A percentile compares a stretch with the other conserved stretches of the same genome.
Evolutionary conservation across 192 early-diverging fungal genomes (phyloP).

Genomic region (Coemansia javaensis): DNA sequence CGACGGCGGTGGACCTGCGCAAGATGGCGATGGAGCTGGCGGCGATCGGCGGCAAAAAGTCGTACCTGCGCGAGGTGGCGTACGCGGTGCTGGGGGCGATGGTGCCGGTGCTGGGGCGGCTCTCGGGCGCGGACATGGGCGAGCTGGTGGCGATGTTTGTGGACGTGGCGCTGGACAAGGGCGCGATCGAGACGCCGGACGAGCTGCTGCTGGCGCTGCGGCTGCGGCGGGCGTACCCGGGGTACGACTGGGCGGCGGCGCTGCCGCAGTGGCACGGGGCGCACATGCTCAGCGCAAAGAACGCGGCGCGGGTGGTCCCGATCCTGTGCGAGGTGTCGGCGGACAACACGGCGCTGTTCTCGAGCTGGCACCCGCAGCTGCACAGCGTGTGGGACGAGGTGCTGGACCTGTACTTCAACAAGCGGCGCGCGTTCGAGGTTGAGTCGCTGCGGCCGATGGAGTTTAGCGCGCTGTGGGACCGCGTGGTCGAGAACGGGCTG

Average conservation of each 20-base stretch:
- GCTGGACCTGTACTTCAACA: slow-evolving; percentile 55
- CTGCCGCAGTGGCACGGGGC: slow-evolving; percentile 42
- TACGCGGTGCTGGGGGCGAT: slow-evolving; percentile 61
- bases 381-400: slow-evolving; percentile 79
- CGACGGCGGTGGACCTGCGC: slow-evolving; percentile 66
- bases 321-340: slow-evolving; percentile 44
- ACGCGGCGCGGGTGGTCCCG: slow-evolving; percentile 16
- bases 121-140: slow-evolving; percentile 9
- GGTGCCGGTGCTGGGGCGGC: slow-evolving; percentile 30
- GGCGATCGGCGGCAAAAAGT: slow-evolving; percentile 66
- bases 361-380: slow-evolving; percentile 70
- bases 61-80: slow-evolving; percentile 74
- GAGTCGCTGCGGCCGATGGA: slow-evolving; percentile 38
- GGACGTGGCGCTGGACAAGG: slow-evolving; percentile 39
- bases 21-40: slow-evolving; percentile 65
- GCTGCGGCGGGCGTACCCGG: slow-evolving; percentile 27
- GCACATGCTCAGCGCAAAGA: slow-evolving; percentile 33
- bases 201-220: slow-evolving; percentile 44
- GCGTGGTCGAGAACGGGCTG: slow-evolving; percentile 68
- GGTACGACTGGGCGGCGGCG: slow-evolving; percentile 39
- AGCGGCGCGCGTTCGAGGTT: slow-evolving; percentile 28
- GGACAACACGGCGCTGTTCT: slow-evolving; percentile 35
- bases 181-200: slow-evolving; percentile 42
- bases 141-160: slow-evolving; percentile 43
- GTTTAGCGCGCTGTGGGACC: slow-evolving; percentile 77